Evolutionary conservation across 768 basidiomycete species (phyloP), one percentile per base, ranked within the genome.

Genomic region (Suillus clintonianus): DNA sequence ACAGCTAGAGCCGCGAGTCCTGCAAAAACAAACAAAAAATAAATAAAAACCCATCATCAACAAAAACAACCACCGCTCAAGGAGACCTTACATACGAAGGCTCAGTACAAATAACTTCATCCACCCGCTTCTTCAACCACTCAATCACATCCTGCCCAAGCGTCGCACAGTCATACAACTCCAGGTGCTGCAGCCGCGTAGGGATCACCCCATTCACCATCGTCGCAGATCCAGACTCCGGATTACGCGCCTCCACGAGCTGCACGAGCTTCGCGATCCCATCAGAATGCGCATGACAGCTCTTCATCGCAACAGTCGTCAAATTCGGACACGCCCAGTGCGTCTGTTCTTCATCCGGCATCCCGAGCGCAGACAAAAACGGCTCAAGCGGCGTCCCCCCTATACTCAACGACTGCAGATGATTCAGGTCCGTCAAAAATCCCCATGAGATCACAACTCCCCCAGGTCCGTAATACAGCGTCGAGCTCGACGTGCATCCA

Each of bases 191-290:
- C 66, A 92, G 72, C 69, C 84, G 81, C 65, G 77, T 77, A 0
- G 88, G 88, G 10, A 79, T 76, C n/a, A 82, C 82, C 0, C 83
- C 83, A 32, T 77, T 79, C 51, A 79, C 80, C 41, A 78, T 74
- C 62, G 69, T 60, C 14, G 69, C 72, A 30, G 71, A 75, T 51
- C 75, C 71, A 13, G 71, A 72, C 57, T 80, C 81, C 0, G 91
- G 91, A 70, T 92, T 92, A 59, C 91, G 80, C 62, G 84, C 83
- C 54, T 91, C 89, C 24, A 93, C 82, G 77, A 91, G 82, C 71
- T 85, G 84, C 30, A 93, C 89, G 22, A 92, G 81, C 75, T 87
- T 88, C 58, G 81, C 80, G 30, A 90, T 83, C 32, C 85, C 86
- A 58, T 90, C 89, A 37, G 80, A 81, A 68, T 89, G 87, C 27